A percentile compares a stretch with the other conserved stretches of the same genome.
phyloP scores from a whole-genome alignment of 1,139 yeast species.

The Arxiozyma slooffiae region DNA sequence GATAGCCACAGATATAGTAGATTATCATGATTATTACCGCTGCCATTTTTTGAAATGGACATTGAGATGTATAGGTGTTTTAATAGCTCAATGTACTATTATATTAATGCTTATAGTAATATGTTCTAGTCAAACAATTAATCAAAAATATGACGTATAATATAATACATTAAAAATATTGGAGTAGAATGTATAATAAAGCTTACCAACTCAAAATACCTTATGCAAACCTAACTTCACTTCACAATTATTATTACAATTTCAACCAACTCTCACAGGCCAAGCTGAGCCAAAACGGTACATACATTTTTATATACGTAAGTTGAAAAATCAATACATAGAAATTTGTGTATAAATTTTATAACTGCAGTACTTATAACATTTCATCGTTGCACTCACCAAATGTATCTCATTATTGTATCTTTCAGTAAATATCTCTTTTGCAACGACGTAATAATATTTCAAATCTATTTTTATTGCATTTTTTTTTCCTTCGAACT shows the following conservation, averaged over 20 bases:
- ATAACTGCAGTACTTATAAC: too few relatives aligned
- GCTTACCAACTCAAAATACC: neutral
- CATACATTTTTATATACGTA: neutral
- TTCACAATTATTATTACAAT: neutral
- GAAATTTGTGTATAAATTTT: neutral
- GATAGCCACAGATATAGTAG: constrained; percentile 8
- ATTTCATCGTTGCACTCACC: too few relatives aligned
- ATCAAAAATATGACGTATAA: neutral
- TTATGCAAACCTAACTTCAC: too few relatives aligned
- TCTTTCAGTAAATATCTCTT: too few relatives aligned
- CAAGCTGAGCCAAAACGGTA: neutral
- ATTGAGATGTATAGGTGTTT: constrained; percentile 9
- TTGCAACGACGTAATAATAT: too few relatives aligned
- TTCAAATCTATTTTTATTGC: too few relatives aligned
- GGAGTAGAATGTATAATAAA: neutral
- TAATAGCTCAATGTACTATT: constrained; percentile 6
- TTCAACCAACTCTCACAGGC: neutral
- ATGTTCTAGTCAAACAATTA: neutral
- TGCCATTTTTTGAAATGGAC: constrained; percentile 11
- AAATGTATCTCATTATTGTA: too few relatives aligned
- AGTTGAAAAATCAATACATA: neutral
- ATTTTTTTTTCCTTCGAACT: too few relatives aligned
- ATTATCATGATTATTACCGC: constrained; percentile 11
- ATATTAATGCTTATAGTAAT: constrained; percentile 4
- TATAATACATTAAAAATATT: neutral